Percentiles rank a stretch among this genome's conserved stretches.
Conservation (phyloP, 345 rosid genomes). For the Rhodamnia argentea region DNA sequence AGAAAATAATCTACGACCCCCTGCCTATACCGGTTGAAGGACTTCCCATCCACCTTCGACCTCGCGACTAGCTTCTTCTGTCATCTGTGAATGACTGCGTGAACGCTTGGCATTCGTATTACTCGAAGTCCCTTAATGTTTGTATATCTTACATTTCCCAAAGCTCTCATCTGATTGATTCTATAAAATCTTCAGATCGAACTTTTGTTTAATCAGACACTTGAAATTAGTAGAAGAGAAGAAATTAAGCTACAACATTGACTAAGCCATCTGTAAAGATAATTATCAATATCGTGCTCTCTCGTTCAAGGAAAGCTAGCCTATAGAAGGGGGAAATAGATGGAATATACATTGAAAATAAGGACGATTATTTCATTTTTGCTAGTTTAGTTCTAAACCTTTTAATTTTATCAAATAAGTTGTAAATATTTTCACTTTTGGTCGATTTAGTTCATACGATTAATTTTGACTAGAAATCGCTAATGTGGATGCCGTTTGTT, state of each 20-base stretch:
- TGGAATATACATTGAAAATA: not conserved
- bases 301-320: not conserved
- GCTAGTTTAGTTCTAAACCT: too few species aligned
- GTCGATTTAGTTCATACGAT: too few species aligned
- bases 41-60: constrained; percentile 6
- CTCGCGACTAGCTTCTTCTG: not conserved
- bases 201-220: not conserved
- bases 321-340: not conserved
- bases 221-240: not conserved
- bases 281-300: not conserved
- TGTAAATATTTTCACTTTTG: too few species aligned
- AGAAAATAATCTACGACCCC: constrained; percentile 5
- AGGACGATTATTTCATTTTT: not conserved
- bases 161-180: not conserved
- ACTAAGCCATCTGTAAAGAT: not conserved
- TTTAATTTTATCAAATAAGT: too few species aligned
- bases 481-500: too few species aligned
- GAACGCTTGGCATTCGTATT: too few species aligned
- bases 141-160: not conserved
- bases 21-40: constrained; percentile 10
- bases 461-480: too few species aligned
- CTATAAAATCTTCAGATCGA: not conserved
- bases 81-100: not conserved
- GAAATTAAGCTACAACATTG: not conserved
- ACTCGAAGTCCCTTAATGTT: too few species aligned